Conservation (phyloP, 441 rosid species). For the Erodium trifolium region DNA sequence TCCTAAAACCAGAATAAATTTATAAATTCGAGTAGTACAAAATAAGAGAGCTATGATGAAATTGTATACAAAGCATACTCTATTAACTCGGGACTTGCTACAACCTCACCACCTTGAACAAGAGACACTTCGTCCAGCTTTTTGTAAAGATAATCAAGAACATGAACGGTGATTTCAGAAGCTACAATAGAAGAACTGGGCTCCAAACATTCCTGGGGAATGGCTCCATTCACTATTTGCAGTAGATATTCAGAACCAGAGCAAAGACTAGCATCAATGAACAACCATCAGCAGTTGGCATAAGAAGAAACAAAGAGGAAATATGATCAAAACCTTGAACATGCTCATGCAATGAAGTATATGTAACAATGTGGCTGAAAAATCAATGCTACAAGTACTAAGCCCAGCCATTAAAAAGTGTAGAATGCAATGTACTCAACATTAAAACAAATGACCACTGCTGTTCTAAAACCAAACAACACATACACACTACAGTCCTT, state of each 20-base stretch:
- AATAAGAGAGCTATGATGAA: constrained; percentile 17
- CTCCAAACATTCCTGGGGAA: constrained; percentile 53
- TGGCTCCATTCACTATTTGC: constrained; percentile 66
- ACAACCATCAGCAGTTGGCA: constrained; percentile 30
- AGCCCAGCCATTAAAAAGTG: neutral
- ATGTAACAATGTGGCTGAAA: neutral
- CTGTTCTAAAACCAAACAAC: neutral
- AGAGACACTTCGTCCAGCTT: constrained; percentile 78
- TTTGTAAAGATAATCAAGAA: constrained; percentile 75
- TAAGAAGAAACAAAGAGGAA: constrained; percentile 14
- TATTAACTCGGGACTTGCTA: constrained; percentile 21
- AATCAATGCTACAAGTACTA: constrained; percentile 2
- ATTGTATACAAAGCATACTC: constrained; percentile 12
- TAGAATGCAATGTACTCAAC: neutral
- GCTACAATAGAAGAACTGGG: constrained; percentile 39
- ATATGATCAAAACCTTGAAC: constrained; percentile 3
- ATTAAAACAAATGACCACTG: neutral
- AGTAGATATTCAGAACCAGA: constrained; percentile 84
- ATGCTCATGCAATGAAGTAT: neutral
- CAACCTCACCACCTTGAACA: constrained; percentile 96
- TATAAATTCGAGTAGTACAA: constrained; percentile 14
- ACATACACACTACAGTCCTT: neutral
- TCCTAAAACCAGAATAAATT: constrained; percentile 47
- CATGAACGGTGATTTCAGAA: constrained; percentile 54
- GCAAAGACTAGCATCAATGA: constrained; percentile 52